These are phyloP conservation scores for Hypoxylon cercidicola DNA, from an alignment of 495 filamentous ascomycete species.

Conservation along the genomic window DNA sequence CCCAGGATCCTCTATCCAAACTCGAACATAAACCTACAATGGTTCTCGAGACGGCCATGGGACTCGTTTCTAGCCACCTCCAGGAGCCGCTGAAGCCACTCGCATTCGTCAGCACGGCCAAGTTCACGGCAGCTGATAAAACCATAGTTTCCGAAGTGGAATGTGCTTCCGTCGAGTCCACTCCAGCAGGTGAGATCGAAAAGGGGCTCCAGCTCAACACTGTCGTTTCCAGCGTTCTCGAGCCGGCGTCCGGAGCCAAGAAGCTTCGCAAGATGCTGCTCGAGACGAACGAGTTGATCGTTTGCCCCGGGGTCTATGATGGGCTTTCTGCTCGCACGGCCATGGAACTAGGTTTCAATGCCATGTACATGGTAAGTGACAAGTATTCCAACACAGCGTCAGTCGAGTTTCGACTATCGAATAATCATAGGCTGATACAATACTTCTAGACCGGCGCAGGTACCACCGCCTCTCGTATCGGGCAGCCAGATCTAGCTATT, in stretches of 20 bases:
- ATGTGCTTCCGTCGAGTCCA: conserved; percentile 13
- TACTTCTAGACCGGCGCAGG: conserved; percentile 69
- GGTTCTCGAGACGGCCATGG: conserved; percentile 21
- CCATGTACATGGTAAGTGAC: conserved; percentile 70
- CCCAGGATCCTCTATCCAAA: conserved; percentile 26
- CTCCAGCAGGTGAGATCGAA: conserved; percentile 2
- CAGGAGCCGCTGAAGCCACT: conserved; percentile 30
- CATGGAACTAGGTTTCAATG: conserved; percentile 68
- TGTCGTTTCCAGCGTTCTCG: conserved; percentile 31
- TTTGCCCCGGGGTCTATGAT: conserved; percentile 76
- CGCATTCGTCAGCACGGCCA: conserved; percentile 17
- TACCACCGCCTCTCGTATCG: conserved; percentile 69
- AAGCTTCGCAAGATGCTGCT: conserved; percentile 59
- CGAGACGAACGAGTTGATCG: conserved; percentile 53
- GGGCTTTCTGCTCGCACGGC: conserved; percentile 74
- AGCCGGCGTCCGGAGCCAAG: conserved; percentile 54
- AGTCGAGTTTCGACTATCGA: not conserved
- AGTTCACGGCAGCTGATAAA: conserved; percentile 25
- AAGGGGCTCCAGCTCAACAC: conserved; percentile 26
- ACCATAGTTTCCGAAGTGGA: conserved; percentile 6
- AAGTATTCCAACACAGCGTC: not conserved
- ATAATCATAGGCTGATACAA: not conserved
- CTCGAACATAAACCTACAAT: conserved; percentile 34
- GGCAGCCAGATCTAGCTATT: conserved; percentile 71
- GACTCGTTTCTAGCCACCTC: conserved; percentile 26